phyloP scores from a whole-genome alignment of 495 filamentous ascomycete species.

The Penicillium maclennaniae region DNA sequence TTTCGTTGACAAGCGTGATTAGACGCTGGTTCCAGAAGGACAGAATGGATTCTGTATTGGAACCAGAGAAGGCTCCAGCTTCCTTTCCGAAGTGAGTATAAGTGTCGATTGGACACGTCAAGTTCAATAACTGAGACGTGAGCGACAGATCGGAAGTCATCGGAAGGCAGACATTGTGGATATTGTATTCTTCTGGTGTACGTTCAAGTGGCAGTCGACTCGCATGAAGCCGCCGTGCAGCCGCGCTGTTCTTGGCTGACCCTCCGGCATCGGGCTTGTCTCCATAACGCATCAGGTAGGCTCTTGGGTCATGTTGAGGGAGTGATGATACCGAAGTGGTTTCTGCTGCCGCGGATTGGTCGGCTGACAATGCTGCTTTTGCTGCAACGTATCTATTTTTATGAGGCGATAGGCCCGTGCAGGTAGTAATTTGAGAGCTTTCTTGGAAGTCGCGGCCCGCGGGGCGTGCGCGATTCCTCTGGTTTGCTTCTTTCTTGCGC shows the following conservation, averaged over 20 bases:
- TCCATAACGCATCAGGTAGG: constrained; percentile 34
- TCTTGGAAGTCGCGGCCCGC: not conserved
- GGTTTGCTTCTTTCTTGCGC: constrained; percentile 39
- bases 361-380: constrained; percentile 28
- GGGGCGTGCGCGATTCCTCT: constrained; percentile 21
- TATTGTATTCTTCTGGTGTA: constrained; percentile 28
- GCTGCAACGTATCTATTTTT: constrained; percentile 38
- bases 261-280: not conserved
- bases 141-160: constrained; percentile 7
- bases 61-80: not conserved
- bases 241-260: constrained; percentile 12
- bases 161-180: constrained; percentile 23
- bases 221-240: constrained; percentile 21
- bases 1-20: constrained; percentile 3
- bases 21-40: constrained; percentile 18
- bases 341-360: constrained; percentile 2
- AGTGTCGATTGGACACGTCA: constrained; percentile 9
- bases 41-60: constrained; percentile 1
- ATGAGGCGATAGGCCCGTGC: constrained; percentile 28
- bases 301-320: constrained; percentile 31
- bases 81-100: constrained; percentile 18
- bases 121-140: constrained; percentile 4
- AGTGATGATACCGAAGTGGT: constrained; percentile 1
- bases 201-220: constrained; percentile 35
- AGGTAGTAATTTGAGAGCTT: constrained; percentile 1